A percentile compares a stretch with the other conserved stretches of the same genome.
These are phyloP conservation scores for Cucurbita ficifolia DNA, from an alignment of 306 rosid genomes.

Conservation along the genomic window DNA sequence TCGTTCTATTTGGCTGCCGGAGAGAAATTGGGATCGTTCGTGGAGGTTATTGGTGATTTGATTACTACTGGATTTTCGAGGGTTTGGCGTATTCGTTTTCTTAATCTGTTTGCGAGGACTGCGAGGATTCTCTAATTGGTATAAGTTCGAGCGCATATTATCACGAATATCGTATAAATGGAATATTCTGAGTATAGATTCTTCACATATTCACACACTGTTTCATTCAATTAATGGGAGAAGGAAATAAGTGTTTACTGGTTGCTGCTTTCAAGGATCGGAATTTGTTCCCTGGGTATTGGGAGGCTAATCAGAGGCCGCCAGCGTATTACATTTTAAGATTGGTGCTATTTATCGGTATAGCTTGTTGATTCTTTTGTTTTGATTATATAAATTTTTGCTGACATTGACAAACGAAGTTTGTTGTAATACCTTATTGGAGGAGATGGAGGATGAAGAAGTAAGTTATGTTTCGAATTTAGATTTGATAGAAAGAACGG, in stretches of 20 bases:
- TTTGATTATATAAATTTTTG: constrained; percentile 11
- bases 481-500: constrained; percentile 12
- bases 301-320: constrained; percentile 7
- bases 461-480: background rate
- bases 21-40: background rate
- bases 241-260: constrained; percentile 18
- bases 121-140: background rate
- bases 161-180: background rate
- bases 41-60: background rate
- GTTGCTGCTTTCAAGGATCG: constrained; percentile 28
- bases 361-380: constrained; percentile 2
- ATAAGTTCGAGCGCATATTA: background rate
- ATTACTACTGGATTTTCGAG: background rate
- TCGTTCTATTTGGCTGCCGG: background rate
- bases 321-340: background rate
- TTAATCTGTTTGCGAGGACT: background rate
- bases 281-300: constrained; percentile 18
- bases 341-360: background rate
- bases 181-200: constrained; percentile 4
- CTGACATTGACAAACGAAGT: constrained; percentile 18
- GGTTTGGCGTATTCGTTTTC: background rate
- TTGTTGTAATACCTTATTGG: background rate
- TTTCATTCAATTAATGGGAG: constrained; percentile 16
- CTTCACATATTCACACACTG: background rate
- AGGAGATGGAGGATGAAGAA: constrained; percentile 3